Evolutionary conservation across 768 basidiomycete species (phyloP).

Genomic region (Calvatia gigantea): DNA sequence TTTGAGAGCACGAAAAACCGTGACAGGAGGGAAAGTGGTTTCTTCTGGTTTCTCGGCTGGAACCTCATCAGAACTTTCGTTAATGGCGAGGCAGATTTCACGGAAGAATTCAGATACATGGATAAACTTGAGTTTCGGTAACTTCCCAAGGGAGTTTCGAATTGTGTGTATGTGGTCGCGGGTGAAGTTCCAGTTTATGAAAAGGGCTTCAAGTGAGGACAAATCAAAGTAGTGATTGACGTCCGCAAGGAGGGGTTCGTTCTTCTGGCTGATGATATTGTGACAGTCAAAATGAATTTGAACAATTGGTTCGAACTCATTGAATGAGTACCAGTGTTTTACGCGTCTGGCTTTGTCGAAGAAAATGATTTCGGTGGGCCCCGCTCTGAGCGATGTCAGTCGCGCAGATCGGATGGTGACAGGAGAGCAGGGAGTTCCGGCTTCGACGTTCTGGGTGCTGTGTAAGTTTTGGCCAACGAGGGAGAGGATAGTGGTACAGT

Average conservation of each 20-base stretch:
- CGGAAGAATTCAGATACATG: not conserved
- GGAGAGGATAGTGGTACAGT: not conserved
- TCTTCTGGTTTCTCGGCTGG: too few species aligned
- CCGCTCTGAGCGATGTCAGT: not conserved
- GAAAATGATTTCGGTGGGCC: not conserved
- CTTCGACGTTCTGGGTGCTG: too few species aligned
- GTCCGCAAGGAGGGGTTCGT: not conserved
- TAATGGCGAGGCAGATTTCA: not conserved
- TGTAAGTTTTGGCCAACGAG: not conserved
- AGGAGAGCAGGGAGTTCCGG: not conserved
- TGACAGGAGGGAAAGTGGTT: constrained; percentile 5
- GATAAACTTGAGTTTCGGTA: not conserved
- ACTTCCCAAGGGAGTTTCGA: not conserved
- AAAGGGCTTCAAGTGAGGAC: not conserved
- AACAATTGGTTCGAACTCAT: not conserved
- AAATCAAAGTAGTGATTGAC: not conserved
- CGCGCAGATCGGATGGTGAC: not conserved
- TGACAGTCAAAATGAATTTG: not conserved
- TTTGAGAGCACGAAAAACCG: constrained; percentile 5
- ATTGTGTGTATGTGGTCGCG: not conserved
- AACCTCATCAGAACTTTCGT: not conserved
- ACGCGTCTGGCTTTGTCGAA: too few species aligned
- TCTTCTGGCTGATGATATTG: not conserved
- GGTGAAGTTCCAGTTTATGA: not conserved
- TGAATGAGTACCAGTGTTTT: too few species aligned